Base-by-base conservation (phyloP, 139 green algal species). In the Volvox reticuliferus region DNA sequence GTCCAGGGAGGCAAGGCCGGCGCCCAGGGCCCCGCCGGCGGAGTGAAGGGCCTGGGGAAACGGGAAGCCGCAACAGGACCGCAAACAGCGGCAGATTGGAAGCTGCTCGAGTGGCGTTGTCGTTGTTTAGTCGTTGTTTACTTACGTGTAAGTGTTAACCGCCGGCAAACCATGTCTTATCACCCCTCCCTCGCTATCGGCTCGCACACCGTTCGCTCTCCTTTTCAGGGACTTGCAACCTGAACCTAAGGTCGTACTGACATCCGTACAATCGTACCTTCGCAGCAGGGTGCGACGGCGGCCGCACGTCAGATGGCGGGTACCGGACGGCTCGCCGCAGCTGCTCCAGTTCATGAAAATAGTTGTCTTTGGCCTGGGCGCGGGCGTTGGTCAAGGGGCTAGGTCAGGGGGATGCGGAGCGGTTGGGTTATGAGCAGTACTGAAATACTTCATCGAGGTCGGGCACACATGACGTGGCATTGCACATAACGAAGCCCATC, bases 281-380 rank as follows among this genome's bases (percentile, higher is more conserved):
- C 17, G 82, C 88, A 21, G 92, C 21, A 14, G 81, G 32, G 77
- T 84, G 87, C 22, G 67, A n/a, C 1, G 92, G 67, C 69, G 79
- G 69, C 61, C 79, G 37, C 0, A 61, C 79, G 36, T 93, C 91
- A 79, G 96, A 95, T 73, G 96, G 95, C 61, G 96, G 93, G 87
- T 91, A 98, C 20, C 97, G 93, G 61, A 97, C 91, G 0, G 96
- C 93, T 21, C 92, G 77, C 2, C 96, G 93, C 93, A 98, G 91
- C 32, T 95, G 93, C 30, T 88, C 77, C 86, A 97, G 93, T 94
- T 98, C 97, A 44, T 96, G 93, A 14, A 87, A 87, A 90, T 97
- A 98, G 89, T 98, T 98, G 21, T 95, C 92, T 24, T 91, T 73
- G 2, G 93, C 95, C 96, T 97, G 92, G 17, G 28, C 24, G 1